Percentiles rank a stretch among this genome's conserved stretches.
These are phyloP conservation scores for Arachnomyces sp. DNA, from an alignment of 2,329 filamentous ascomycete genomes.

Conservation along the genomic window DNA sequence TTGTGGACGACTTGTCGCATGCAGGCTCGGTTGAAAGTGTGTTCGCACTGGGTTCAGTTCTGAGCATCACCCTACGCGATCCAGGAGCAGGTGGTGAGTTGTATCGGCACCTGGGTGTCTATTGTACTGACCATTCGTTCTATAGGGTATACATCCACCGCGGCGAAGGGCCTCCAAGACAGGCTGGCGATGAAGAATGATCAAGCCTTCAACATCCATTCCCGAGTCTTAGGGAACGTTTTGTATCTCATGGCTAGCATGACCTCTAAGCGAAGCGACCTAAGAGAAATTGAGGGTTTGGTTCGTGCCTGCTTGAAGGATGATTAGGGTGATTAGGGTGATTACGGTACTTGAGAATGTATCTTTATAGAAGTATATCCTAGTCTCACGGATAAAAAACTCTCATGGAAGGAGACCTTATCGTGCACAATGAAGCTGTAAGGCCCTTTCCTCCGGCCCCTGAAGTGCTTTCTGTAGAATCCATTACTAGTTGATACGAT, in stretches of 20 bases:
- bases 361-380: no score
- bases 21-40: constrained; percentile 51
- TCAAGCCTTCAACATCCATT: constrained; percentile 43
- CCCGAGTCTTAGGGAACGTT: constrained; percentile 52
- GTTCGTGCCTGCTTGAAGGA: constrained; percentile 32
- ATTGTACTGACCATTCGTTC: not conserved
- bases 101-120: no score
- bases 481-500: no score
- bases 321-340: constrained; percentile 8
- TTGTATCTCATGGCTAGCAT: constrained; percentile 54
- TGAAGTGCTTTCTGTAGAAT: no score
- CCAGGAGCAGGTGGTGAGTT: constrained; percentile 36
- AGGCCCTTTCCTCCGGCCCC: no score
- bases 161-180: constrained; percentile 45
- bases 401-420: no score
- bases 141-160: constrained; percentile 49
- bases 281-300: constrained; percentile 33
- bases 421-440: no score
- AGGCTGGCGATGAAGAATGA: constrained; percentile 33
- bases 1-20: constrained; percentile 53
- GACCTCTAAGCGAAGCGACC: constrained; percentile 37
- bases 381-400: no score
- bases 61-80: constrained; percentile 55
- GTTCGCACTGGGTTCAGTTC: constrained; percentile 65
- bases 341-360: no score